A percentile compares a stretch with the other conserved stretches of the same genome.
These are phyloP conservation scores for Stramenopiles sp. DNA, from an alignment of 352 stramenopile genomes.

Conservation along the genomic window DNA sequence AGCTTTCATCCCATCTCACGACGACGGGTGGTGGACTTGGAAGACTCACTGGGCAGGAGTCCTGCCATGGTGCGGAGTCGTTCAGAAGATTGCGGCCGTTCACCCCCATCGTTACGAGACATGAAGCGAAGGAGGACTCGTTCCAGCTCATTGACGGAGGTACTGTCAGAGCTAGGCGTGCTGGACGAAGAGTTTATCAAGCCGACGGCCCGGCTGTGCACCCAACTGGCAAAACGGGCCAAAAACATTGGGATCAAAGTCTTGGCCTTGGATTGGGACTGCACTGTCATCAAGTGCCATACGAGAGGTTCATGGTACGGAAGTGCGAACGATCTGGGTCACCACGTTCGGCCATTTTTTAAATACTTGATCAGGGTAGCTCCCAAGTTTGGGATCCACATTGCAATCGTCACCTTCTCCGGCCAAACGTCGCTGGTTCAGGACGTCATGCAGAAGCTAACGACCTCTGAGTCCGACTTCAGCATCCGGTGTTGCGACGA, in stretches of 20 bases:
- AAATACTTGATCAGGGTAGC: slow-evolving; percentile 33
- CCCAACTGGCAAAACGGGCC: slow-evolving; percentile 17
- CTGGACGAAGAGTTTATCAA: not conserved
- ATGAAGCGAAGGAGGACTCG: not conserved
- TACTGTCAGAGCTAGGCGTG: not conserved
- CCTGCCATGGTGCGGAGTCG: too few relatives aligned
- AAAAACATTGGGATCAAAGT: slow-evolving; percentile 38
- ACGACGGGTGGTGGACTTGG: too few relatives aligned
- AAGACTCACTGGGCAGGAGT: too few relatives aligned
- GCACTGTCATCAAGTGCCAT: slow-evolving; percentile 52
- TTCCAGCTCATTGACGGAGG: not conserved
- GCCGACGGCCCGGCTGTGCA: slow-evolving; percentile 13
- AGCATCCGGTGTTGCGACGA: slow-evolving; percentile 36
- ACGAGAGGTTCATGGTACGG: slow-evolving; percentile 41
- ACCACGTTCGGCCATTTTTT: slow-evolving; percentile 45
- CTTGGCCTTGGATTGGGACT: slow-evolving; percentile 56
- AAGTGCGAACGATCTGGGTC: slow-evolving; percentile 32
- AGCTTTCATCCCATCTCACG: too few relatives aligned
- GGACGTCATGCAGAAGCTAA: slow-evolving; percentile 33
- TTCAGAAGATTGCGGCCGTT: not conserved
- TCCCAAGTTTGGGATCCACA: slow-evolving; percentile 28
- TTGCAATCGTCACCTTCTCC: slow-evolving; percentile 54
- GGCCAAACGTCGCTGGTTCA: slow-evolving; percentile 36
- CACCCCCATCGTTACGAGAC: not conserved
- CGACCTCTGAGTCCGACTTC: slow-evolving; percentile 26